Base-by-base conservation (phyloP, 2,329 filamentous ascomycete genomes). In the Alternaria viburni region DNA sequence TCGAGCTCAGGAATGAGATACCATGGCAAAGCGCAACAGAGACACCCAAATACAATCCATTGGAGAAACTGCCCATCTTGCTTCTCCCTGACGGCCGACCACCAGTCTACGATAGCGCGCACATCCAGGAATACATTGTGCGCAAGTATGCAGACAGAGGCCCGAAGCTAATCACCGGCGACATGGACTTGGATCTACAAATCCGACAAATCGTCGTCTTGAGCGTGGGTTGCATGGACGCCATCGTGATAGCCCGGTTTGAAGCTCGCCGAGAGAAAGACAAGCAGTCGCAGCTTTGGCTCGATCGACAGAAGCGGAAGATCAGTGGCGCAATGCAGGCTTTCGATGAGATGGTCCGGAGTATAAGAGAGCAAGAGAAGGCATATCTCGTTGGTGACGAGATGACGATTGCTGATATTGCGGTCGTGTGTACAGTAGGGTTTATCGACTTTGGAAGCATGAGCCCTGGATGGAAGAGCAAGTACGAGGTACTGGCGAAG, bases 1-100 rank as follows among this genome's bases (percentile, higher is more conserved):
- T 83, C 73, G 67, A 59, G 1, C 73, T 83, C 28, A 70, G 80
- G 49, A 82, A 79, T 36, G 81, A 83, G 72, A 80, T 83, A 1
- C 81, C 80, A 0, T 83, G 81, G 81, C 75, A 83, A 69, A 69
- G 66, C 17, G 76, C 75, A 5, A 82, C 81, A 1, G 57, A 77
- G 50, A 82, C 78, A 12, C 78, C 79, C 1, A 61, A 70, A 43
- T 75, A 81, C 74, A 82, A 82, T 43, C 81, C 81, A 0, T 64
- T 82, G 6, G 80, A 82, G 43, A 81, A 82, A 54, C 73, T 82
- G 0, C 79, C 80, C 1, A 76, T 81, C 3, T 65, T 82, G 7
- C 70, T 82, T 55, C 69, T 77, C 26, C 67, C 64, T 2, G 66
- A 70, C 43, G 43, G 32, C 10, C 36, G 61, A 1, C 28, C 57